Evolutionary conservation across 306 rosid species (phyloP).

Genomic region (Gynostemma pentaphyllum): DNA sequence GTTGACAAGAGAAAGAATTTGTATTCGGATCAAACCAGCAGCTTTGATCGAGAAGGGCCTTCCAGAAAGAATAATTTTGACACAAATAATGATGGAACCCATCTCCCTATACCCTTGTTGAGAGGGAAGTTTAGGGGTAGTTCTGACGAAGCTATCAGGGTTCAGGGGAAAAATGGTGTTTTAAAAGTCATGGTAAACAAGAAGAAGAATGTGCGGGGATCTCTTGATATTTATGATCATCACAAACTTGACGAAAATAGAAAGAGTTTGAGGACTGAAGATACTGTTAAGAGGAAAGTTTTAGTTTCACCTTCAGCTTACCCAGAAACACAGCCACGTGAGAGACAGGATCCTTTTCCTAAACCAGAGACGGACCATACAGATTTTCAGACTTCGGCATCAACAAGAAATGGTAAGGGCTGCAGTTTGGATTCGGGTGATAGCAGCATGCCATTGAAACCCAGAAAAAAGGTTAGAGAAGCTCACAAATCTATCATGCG

Average conservation of each 20-base stretch:
- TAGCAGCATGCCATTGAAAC: constrained; percentile 54
- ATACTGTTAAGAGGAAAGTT: constrained; percentile 35
- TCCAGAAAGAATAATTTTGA: constrained; percentile 21
- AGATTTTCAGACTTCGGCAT: constrained; percentile 31
- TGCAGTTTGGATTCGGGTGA: constrained; percentile 50
- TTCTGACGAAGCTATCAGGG: constrained; percentile 64
- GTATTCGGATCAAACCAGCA: constrained; percentile 26
- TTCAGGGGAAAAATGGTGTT: constrained; percentile 96
- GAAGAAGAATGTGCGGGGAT: constrained; percentile 36
- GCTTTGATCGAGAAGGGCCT: constrained; percentile 29
- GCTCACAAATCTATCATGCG: constrained; percentile 35
- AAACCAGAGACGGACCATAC: constrained; percentile 38
- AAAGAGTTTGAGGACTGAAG: constrained; percentile 38
- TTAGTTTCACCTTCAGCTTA: constrained; percentile 21
- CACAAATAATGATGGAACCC: constrained; percentile 33
- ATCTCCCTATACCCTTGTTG: constrained; percentile 17
- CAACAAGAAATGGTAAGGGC: constrained; percentile 42
- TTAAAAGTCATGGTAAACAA: constrained; percentile 81
- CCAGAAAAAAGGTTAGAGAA: constrained; percentile 31
- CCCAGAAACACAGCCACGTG: constrained; percentile 29
- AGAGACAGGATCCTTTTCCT: constrained; percentile 32
- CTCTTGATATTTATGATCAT: constrained; percentile 30
- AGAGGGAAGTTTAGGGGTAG: constrained; percentile 45
- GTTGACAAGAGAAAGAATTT: constrained; percentile 37
- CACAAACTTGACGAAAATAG: constrained; percentile 36